Evolutionary conservation across 176 grass and related monocot genomes (phyloP), one percentile per base, ranked within the genome.

Genomic region (Melocanna baccifera): DNA sequence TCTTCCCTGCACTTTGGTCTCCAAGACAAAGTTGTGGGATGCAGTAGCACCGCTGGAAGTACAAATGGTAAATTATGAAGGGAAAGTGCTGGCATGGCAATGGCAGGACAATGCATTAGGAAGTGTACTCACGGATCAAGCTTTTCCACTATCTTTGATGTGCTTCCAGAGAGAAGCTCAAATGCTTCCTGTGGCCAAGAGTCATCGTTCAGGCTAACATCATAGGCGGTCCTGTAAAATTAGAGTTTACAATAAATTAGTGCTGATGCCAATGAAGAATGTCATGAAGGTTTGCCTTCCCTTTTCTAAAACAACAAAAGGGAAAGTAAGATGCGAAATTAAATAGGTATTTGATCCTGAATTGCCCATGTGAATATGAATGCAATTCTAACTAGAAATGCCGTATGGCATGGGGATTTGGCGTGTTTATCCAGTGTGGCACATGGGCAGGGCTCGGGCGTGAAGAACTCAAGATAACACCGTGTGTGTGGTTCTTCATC

Each of bases 161-260:
- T 56, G 37, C 59, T 88, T 50, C 91, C 91, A 63, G 93, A 92
- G 55, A 92, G 50, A 37, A 91, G 80, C 36, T 92, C 83, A 79
- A 92, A 96, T 2, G 76, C 86, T 62, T 96, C 91, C 63, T 80
- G 79, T 53, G 88, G 83, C 93, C 93, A 95, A 84, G 77, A 86
- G 80, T 95, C 93, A 42, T 95, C 93, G 42, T 84, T 92, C 29
- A 92, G 70, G 75, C 58, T 91, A 77, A 95, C 85, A 61, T 95
- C 93, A 61, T 95, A 92, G 16, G 93, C 93, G 78, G 90, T 89
- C 85, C 90, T 95, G 86, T 4, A 81, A 20, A 73, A 75, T 58
- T 6, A 36, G 25, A 45, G 6, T 63, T 51, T 1, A 52, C 12
- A 74, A 5, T 5, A 43, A 66, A 43, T 69, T 9, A 32, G 9